Evolutionary conservation across 176 grass and related monocot species (phyloP).

Genomic region (Hsuehochloa calcarea): DNA sequence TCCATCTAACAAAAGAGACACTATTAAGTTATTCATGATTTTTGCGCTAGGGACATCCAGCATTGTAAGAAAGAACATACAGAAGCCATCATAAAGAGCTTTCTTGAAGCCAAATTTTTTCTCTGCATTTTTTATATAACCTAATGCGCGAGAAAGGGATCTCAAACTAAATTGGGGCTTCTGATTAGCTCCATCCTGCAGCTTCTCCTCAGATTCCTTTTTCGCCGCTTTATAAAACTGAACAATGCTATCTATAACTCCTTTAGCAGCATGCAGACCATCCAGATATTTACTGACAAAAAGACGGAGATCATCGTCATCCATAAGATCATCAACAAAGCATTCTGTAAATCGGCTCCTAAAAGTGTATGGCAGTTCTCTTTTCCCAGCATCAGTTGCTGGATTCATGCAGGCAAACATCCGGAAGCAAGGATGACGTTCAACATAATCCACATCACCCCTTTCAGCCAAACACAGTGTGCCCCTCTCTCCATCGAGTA

Average conservation of each 20-base stretch:
- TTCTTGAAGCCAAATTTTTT: slow-evolving; percentile 72
- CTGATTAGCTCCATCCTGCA: slow-evolving; percentile 94
- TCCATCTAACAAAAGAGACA: slow-evolving; percentile 53
- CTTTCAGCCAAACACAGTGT: slow-evolving; percentile 91
- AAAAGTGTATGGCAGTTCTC: slow-evolving; percentile 77
- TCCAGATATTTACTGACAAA: slow-evolving; percentile 88
- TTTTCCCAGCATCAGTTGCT: slow-evolving; percentile 92
- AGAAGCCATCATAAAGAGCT: slow-evolving; percentile 96
- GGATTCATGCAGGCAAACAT: slow-evolving; percentile 99
- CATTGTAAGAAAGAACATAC: slow-evolving; percentile 98
- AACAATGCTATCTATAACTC: slow-evolving; percentile 61
- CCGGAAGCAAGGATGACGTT: slow-evolving; percentile 73
- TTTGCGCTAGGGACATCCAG: slow-evolving; percentile 78
- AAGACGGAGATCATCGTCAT: slow-evolving; percentile 76
- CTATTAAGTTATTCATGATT: slow-evolving; percentile 72
- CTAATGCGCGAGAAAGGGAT: slow-evolving; percentile 81
- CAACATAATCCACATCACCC: slow-evolving; percentile 82
- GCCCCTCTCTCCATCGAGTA: slow-evolving; percentile 78
- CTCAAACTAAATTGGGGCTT: slow-evolving; percentile 96
- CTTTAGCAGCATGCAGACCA: slow-evolving; percentile 38
- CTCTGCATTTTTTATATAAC: slow-evolving; percentile 59
- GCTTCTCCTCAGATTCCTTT: slow-evolving; percentile 68
- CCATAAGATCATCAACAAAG: slow-evolving; percentile 92
- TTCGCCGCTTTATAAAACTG: slow-evolving; percentile 83
- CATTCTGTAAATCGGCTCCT: slow-evolving; percentile 95